Base-by-base conservation (phyloP, 345 rosid species). In the Adansonia digitata region DNA sequence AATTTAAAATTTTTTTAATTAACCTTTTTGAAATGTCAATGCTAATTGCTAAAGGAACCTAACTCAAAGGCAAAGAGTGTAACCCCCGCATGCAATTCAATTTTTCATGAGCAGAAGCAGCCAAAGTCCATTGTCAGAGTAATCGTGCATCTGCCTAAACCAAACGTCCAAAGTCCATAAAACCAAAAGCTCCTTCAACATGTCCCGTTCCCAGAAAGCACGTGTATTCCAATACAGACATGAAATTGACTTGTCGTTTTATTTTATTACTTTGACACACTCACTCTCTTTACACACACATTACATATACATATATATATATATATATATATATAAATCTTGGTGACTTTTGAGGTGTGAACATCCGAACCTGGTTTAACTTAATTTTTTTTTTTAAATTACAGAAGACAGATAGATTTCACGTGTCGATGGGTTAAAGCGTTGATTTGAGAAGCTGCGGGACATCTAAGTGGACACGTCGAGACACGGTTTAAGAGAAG, bases 201-300 rank as follows among this genome's bases (percentile, higher is more conserved):
- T 34, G 67, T 35, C 66, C 69, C 24, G 71, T 74, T 62, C 35
- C 27, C n/a, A 4, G 20, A 24, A 1, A 3, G 63, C 51, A 75
- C 76, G 78, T 80, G 81, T 75, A 62, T 59, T n/a, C 69, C 73
- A 52, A 59, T 24, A 72, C 66, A 46, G 52, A 68, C 71, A 46
- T 3, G 48, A 79, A 64, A n/a, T 27, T 59, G 73, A 72, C 76
- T 27, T 48, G 17, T 10, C 40, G 14, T 31, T 73, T 17, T 48
- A 2, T 48, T 29, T 48, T n/a, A 14, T 20, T 69, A 17, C 7
- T 69, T n/a, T n/a, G n/a, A n/a, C n/a, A n/a, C n/a, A n/a, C n/a
- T n/a, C n/a, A n/a, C n/a, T n/a, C n/a, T n/a, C n/a, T n/a, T n/a
- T n/a, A n/a, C n/a, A n/a, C n/a, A n/a, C n/a, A n/a, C n/a, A n/a